Evolutionary conservation across 1,284 basidiomycete genomes (phyloP).

Genomic region (Cutaneotrichosporon mucoides): DNA sequence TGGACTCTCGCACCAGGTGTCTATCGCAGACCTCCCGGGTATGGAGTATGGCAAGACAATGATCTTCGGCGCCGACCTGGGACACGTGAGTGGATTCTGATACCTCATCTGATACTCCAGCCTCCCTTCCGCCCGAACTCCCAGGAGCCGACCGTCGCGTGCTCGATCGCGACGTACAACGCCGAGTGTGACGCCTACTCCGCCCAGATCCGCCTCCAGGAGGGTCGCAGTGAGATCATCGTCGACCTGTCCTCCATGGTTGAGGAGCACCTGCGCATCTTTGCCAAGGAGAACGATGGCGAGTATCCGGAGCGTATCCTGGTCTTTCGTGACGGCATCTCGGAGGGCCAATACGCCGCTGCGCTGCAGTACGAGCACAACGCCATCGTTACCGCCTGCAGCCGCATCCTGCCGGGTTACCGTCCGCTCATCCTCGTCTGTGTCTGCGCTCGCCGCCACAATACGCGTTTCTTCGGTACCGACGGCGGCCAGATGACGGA

Average conservation of each 20-base stretch:
- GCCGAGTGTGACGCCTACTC: conserved; percentile 44
- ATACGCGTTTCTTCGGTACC: conserved; percentile 49
- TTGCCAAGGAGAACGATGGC: conserved; percentile 34
- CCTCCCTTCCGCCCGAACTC: conserved; percentile 33
- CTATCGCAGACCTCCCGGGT: conserved; percentile 37
- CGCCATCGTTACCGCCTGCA: conserved; percentile 41
- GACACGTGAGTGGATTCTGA: conserved; percentile 32
- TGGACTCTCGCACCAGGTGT: conserved; percentile 47
- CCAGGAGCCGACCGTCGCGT: conserved; percentile 45
- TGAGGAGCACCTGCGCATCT: conserved; percentile 38
- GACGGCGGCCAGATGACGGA: conserved; percentile 33
- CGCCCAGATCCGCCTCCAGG: conserved; percentile 50
- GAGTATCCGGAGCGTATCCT: conserved; percentile 45
- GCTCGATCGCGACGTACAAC: conserved; percentile 50
- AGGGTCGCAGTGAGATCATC: conserved; percentile 45
- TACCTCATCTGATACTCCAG: conserved; percentile 12
- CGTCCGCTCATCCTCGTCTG: conserved; percentile 34
- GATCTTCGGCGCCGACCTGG: conserved; percentile 37
- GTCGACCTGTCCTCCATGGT: conserved; percentile 37
- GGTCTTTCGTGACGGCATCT: conserved; percentile 52
- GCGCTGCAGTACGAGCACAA: conserved; percentile 47
- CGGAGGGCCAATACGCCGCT: conserved; percentile 51
- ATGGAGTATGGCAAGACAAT: conserved; percentile 37
- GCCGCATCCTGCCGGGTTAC: conserved; percentile 21
- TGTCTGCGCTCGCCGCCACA: conserved; percentile 48